A percentile compares a stretch with the other conserved stretches of the same genome.
phyloP scores from a whole-genome alignment of 805 yeast species.

The Sugiyamaella floridensis region DNA sequence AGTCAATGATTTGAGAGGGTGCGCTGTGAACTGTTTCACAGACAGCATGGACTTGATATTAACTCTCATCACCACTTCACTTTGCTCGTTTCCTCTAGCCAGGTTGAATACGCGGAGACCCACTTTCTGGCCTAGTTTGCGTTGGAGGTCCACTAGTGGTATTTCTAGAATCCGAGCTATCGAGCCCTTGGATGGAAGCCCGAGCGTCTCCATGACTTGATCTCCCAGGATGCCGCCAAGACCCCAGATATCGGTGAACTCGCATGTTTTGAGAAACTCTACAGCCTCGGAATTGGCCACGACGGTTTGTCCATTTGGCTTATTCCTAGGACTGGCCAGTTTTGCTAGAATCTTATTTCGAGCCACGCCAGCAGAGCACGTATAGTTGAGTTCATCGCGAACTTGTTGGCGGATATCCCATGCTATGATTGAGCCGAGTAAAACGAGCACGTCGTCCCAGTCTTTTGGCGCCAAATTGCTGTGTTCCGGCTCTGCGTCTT shows the following conservation, averaged over 20 bases:
- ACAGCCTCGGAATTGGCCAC: conserved; percentile 44
- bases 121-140: conserved; percentile 36
- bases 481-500: not conserved
- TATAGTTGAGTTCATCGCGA: conserved; percentile 55
- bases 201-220: conserved; percentile 42
- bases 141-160: conserved; percentile 31
- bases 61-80: conserved; percentile 51
- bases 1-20: conserved; percentile 41
- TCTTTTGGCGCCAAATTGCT: conserved; percentile 29
- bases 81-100: conserved; percentile 54
- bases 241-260: conserved; percentile 74
- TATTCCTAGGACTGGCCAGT: conserved; percentile 74
- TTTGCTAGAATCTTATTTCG: conserved; percentile 74
- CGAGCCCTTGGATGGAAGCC: conserved; percentile 42
- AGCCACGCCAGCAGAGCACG: conserved; percentile 85
- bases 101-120: conserved; percentile 53
- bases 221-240: conserved; percentile 88
- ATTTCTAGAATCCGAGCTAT: conserved; percentile 47
- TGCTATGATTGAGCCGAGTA: conserved; percentile 60
- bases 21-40: conserved; percentile 65
- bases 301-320: conserved; percentile 83
- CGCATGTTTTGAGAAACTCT: conserved; percentile 52
- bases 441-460: conserved; percentile 76
- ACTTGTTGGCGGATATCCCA: conserved; percentile 49
- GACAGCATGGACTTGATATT: conserved; percentile 84